A percentile compares a stretch with the other conserved stretches of the same genome.
Evolutionary conservation across 768 basidiomycete species (phyloP).

Genomic region (Exidia glandulosa): DNA sequence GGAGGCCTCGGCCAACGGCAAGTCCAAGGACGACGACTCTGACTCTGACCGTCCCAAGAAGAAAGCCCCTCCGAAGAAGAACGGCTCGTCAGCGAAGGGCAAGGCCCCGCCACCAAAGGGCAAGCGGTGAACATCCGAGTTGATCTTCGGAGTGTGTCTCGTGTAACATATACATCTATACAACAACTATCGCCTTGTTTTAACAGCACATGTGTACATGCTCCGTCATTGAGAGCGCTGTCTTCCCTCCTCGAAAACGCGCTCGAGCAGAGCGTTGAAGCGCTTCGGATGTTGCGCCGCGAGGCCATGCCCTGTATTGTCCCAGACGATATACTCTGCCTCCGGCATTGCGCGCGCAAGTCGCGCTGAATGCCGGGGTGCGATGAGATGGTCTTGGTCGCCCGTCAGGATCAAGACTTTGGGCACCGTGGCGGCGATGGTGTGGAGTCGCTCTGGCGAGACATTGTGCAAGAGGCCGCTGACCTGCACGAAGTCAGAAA

Average conservation of each 20-base stretch:
- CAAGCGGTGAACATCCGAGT: not conserved
- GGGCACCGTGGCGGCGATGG: conserved; percentile 44
- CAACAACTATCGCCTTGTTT: not conserved
- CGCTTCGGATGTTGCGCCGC: conserved; percentile 34
- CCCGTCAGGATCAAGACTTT: conserved; percentile 62
- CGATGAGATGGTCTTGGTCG: conserved; percentile 50
- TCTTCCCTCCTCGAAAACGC: conserved; percentile 41
- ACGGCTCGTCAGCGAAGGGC: conserved; percentile 6
- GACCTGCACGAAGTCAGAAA: no score
- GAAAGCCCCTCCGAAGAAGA: conserved; percentile 16
- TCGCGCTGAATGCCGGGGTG: conserved; percentile 35
- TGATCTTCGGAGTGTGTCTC: not conserved
- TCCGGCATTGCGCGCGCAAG: conserved; percentile 48
- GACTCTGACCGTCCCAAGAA: conserved; percentile 30
- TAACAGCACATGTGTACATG: no score
- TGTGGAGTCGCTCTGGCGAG: conserved; percentile 31
- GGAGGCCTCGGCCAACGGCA: conserved; percentile 19
- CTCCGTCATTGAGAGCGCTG: not conserved
- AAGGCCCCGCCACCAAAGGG: not conserved
- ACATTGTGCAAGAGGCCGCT: conserved; percentile 55
- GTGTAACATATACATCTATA: not conserved
- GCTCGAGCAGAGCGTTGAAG: conserved; percentile 49
- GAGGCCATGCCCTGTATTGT: conserved; percentile 54
- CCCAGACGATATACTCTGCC: conserved; percentile 45
- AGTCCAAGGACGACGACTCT: conserved; percentile 20